phyloP scores from a whole-genome alignment of 495 filamentous ascomycete genomes.

The Talaromyces wortmannii region DNA sequence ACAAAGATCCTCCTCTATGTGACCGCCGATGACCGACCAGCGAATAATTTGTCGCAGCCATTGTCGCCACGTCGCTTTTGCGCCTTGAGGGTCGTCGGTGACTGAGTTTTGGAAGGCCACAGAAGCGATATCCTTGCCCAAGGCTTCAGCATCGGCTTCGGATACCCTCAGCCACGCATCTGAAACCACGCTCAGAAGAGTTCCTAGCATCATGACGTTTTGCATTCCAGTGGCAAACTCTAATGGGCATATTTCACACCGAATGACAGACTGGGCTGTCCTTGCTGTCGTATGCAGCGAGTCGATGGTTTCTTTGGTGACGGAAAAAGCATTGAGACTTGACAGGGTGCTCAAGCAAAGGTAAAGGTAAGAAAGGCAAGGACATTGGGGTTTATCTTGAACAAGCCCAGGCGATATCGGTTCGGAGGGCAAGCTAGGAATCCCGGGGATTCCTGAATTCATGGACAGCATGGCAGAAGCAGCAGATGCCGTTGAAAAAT shows the following conservation, averaged over 20 bases:
- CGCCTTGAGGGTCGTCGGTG: slow-evolving; percentile 17
- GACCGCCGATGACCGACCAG: slow-evolving; percentile 27
- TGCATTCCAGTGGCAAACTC: slow-evolving; percentile 43
- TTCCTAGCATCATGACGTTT: slow-evolving; percentile 61
- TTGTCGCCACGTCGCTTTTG: slow-evolving; percentile 22
- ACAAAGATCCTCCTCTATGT: slow-evolving; percentile 11
- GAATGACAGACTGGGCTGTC: slow-evolving; percentile 50
- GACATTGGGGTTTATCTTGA: slow-evolving; percentile 17
- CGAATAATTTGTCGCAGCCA: slow-evolving; percentile 36
- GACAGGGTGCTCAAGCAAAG: slow-evolving; percentile 39
- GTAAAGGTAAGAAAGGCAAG: slow-evolving; percentile 40
- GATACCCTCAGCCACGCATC: slow-evolving; percentile 45
- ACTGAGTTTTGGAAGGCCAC: slow-evolving; percentile 21
- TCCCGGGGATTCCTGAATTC: not conserved
- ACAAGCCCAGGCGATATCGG: not conserved
- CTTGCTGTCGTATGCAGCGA: slow-evolving; percentile 51
- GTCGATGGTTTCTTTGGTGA: slow-evolving; percentile 41
- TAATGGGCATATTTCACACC: slow-evolving; percentile 50
- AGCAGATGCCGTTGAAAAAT: slow-evolving; percentile 34
- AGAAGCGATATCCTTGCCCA: slow-evolving; percentile 28
- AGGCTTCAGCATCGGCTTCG: slow-evolving; percentile 23
- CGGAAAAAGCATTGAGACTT: slow-evolving; percentile 32
- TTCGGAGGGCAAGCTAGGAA: not conserved
- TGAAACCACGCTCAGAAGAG: slow-evolving; percentile 55
- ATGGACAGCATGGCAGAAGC: slow-evolving; percentile 21